These are phyloP conservation scores for Pseudogymnoascus pannorum DNA, from an alignment of 2,329 filamentous ascomycete species.

Conservation along the genomic window DNA sequence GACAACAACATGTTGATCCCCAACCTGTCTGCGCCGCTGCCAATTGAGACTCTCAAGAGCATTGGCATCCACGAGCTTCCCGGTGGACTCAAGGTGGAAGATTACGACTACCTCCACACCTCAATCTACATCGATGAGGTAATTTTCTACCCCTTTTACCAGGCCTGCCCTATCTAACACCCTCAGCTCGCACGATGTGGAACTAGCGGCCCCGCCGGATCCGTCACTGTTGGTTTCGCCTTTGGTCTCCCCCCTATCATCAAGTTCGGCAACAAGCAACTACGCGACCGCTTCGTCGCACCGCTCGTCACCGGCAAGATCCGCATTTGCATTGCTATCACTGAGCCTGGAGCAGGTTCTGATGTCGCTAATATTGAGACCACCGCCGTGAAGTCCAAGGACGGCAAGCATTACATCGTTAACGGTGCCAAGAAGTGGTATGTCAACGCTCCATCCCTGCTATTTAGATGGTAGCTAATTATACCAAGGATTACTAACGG, in stretches of 20 bases:
- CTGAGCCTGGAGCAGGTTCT: conserved; percentile 65
- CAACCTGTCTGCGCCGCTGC: conserved; percentile 60
- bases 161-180: conserved; percentile 11
- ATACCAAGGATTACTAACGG: conserved; percentile 57
- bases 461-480: background rate
- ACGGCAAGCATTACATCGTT: conserved; percentile 61
- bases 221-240: conserved; percentile 62
- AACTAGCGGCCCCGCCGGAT: conserved; percentile 53
- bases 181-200: conserved; percentile 55
- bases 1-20: conserved; percentile 64
- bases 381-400: conserved; percentile 52
- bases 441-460: background rate
- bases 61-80: conserved; percentile 60
- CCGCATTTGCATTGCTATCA: conserved; percentile 69
- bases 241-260: conserved; percentile 66
- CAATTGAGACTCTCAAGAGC: conserved; percentile 58
- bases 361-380: conserved; percentile 69
- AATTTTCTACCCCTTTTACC: background rate
- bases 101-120: conserved; percentile 66
- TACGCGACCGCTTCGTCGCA: conserved; percentile 61
- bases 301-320: conserved; percentile 60
- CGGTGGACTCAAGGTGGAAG: conserved; percentile 59
- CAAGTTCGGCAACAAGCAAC: conserved; percentile 54
- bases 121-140: conserved; percentile 64
- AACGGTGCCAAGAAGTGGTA: conserved; percentile 71